These are phyloP conservation scores for Aspergillus costaricaensis DNA, from an alignment of 2,329 filamentous ascomycete species.

Conservation along the genomic window DNA sequence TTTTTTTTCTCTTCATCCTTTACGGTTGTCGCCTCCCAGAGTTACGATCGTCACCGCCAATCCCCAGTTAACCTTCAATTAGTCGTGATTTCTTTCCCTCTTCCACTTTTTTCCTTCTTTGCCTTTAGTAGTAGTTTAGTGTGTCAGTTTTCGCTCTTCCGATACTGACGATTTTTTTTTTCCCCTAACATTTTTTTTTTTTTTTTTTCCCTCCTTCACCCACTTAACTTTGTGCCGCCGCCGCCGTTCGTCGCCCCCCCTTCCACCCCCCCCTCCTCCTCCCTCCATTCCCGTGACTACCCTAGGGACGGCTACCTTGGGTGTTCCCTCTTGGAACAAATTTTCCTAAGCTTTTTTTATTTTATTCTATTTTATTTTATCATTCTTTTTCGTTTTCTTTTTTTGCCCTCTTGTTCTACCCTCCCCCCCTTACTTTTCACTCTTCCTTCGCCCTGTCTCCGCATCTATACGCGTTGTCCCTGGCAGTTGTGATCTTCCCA, in stretches of 20 bases:
- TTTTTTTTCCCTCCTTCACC: constrained; percentile 14
- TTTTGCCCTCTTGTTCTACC: constrained; percentile 15
- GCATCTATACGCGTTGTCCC: constrained; percentile 20
- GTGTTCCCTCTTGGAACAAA: constrained; percentile 17
- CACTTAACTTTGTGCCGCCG: constrained; percentile 24
- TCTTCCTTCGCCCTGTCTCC: constrained; percentile 12
- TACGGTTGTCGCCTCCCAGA: constrained; percentile 24
- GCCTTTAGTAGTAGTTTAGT: constrained; percentile 7
- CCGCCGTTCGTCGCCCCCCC: constrained; percentile 23
- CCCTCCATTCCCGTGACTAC: constrained; percentile 29
- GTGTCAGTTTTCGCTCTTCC: constrained; percentile 11
- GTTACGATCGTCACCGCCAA: constrained; percentile 28
- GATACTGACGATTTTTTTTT: constrained; percentile 14
- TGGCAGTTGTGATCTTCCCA: constrained; percentile 22
- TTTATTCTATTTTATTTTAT: constrained; percentile 20
- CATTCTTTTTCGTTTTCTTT: constrained; percentile 19
- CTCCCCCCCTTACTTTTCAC: constrained; percentile 20
- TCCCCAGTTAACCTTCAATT: constrained; percentile 19
- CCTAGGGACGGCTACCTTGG: constrained; percentile 22
- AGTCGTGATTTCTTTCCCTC: constrained; percentile 17
- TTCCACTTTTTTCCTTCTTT: constrained; percentile 14
- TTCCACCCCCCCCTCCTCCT: constrained; percentile 10
- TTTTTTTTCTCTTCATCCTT: constrained; percentile 9
- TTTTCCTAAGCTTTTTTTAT: constrained; percentile 15
- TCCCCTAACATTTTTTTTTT: constrained; percentile 9